These are phyloP conservation scores for Hordeum vulgare DNA, from an alignment of 176 grass and related monocot species.

Conservation along the genomic window DNA sequence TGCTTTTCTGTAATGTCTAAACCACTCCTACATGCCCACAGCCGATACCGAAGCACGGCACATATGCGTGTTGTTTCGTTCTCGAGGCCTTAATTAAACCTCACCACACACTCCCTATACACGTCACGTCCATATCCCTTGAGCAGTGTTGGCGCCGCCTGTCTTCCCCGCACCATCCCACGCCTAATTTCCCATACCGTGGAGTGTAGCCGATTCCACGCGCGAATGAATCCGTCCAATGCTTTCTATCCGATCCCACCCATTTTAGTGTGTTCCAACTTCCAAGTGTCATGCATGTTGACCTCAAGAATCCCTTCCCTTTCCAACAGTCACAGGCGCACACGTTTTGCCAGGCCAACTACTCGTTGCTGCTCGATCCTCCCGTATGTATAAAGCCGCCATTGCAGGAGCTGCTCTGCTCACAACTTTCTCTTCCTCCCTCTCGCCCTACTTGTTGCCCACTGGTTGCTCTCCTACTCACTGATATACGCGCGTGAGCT, in stretches of 20 bases:
- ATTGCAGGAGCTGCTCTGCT: conserved; percentile 21
- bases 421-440: background rate
- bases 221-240: background rate
- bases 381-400: conserved; percentile 33
- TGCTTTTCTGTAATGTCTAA: background rate
- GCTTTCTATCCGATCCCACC: background rate
- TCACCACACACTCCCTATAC: background rate
- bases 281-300: background rate
- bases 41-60: background rate
- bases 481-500: background rate
- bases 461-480: background rate
- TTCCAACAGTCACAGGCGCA: background rate
- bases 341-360: background rate
- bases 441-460: background rate
- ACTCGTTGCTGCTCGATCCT: background rate
- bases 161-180: background rate
- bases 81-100: background rate
- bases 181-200: conserved; percentile 24
- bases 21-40: background rate
- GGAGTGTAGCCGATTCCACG: background rate
- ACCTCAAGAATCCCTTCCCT: background rate
- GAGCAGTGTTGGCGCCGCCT: conserved; percentile 12
- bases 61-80: background rate
- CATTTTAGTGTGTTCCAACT: background rate
- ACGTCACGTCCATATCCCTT: background rate